A percentile compares a stretch with the other conserved stretches of the same genome.
phyloP scores from a whole-genome alignment of 148 eudicot genomes.

The Agrostemma githago region DNA sequence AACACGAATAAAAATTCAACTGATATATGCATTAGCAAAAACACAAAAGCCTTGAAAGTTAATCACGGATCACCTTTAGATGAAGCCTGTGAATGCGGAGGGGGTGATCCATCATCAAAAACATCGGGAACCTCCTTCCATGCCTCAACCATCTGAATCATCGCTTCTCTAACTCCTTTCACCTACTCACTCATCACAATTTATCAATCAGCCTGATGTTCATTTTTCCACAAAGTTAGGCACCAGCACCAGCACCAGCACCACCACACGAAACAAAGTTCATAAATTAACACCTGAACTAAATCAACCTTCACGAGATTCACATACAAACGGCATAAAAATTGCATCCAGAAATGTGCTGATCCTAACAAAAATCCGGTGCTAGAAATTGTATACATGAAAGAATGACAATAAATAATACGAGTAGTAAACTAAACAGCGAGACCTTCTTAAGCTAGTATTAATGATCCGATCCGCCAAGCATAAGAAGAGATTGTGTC shows the following conservation, averaged over 20 bases:
- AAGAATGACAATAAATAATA: too few relatives aligned
- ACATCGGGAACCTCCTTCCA: conserved; percentile 89
- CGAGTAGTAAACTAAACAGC: too few relatives aligned
- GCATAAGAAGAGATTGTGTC: too few relatives aligned
- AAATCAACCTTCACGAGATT: too few relatives aligned
- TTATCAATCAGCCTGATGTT: neutral
- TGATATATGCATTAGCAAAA: neutral
- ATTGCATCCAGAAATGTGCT: too few relatives aligned
- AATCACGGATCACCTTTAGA: conserved; percentile 44
- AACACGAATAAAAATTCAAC: neutral
- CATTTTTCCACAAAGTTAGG: neutral
- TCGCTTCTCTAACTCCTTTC: conserved; percentile 80
- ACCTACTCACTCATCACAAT: conserved; percentile 38
- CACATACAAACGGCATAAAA: too few relatives aligned
- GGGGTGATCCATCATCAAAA: conserved; percentile 50
- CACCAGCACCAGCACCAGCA: conserved; percentile 10
- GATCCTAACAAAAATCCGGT: too few relatives aligned
- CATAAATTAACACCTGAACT: neutral
- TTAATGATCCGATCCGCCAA: too few relatives aligned
- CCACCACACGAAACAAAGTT: neutral
- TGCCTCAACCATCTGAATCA: conserved; percentile 62
- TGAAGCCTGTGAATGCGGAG: conserved; percentile 47
- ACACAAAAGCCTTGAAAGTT: neutral
- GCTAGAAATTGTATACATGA: too few relatives aligned
- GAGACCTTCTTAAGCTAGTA: too few relatives aligned